These are phyloP conservation scores for Protomyces lactucae-debilis DNA, from an alignment of 1,139 yeast genomes.

Conservation along the genomic window DNA sequence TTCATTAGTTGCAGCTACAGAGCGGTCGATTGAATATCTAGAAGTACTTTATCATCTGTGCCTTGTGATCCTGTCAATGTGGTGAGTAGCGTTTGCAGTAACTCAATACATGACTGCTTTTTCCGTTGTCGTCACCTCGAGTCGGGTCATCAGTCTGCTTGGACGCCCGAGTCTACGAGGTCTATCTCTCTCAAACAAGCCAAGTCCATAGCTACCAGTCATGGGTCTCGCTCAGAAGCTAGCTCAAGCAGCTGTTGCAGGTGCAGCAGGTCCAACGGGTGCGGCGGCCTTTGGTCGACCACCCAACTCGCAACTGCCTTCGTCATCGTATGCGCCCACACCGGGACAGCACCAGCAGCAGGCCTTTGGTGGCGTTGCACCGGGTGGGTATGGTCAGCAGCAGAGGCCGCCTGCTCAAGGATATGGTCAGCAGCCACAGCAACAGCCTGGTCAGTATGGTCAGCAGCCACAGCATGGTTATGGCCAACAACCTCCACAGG, in stretches of 20 bases:
- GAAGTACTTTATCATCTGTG: too few relatives aligned
- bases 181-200: not conserved
- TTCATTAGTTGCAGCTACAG: too few relatives aligned
- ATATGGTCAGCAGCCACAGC: not conserved
- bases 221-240: not conserved
- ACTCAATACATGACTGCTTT: too few relatives aligned
- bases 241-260: not conserved
- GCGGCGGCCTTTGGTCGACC: not conserved
- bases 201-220: not conserved
- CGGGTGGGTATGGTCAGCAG: not conserved
- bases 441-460: slow-evolving; percentile 3
- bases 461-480: slow-evolving; percentile 6
- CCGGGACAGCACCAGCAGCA: slow-evolving; percentile 17
- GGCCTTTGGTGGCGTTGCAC: not conserved
- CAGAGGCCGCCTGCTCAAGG: slow-evolving; percentile 8
- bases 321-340: slow-evolving; percentile 22
- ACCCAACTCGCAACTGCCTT: slow-evolving; percentile 14
- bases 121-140: too few relatives aligned
- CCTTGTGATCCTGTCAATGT: too few relatives aligned
- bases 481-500: slow-evolving; percentile 36
- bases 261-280: not conserved
- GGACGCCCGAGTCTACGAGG: too few relatives aligned
- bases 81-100: too few relatives aligned
- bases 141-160: too few relatives aligned
- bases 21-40: too few relatives aligned